Base-by-base conservation (phyloP, 2,329 filamentous ascomycete genomes). In the Aspergillus glaucus region DNA sequence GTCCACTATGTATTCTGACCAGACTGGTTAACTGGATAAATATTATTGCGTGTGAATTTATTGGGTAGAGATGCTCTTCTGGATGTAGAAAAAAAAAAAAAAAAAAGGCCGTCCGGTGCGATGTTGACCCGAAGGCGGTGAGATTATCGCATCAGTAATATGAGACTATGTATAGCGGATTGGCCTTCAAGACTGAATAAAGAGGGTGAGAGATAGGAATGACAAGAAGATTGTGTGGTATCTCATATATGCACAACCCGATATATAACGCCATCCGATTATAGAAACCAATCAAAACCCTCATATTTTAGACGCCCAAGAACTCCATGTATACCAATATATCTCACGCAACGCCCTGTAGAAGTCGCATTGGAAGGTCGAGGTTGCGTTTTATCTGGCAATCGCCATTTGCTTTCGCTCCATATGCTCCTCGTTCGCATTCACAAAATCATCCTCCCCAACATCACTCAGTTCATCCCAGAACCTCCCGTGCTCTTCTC, bases 381-480 rank as follows among this genome's bases (percentile, higher is more conserved):
- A 26, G 9, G n/a, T 22, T 30, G 22, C 22, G 2, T 3, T 28
- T 50, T 45, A 56, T 17, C 26, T 51, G 22, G 54, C 61, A 52
- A 55, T 54, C 44, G 72, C 70, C 58, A 72, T 75, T 52, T 74
- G 70, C 37, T 63, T 67, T 56, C 79, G 70, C 63, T 83, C 80
- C 47, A 75, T 72, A 17, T 72, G 70, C 62, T 97, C 93, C 68
- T 98, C 93, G 40, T 79, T 78, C 22, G 86, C 84, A 47, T 86
- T 76, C 43, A 86, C 73, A 59, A 85, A 86, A 62, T 98, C 93
- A 63, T 98, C 93, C 51, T 93, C 88, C 3, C 86, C 88, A 52
- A 92, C 77, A 55, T 93, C 88, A 61, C 88, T 95, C 15, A 83
- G 85, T 64, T 95, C 89, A 37, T 93, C 88, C 86, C 87, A 94